Conservation (phyloP, 768 basidiomycete species). For the Russula sp. region DNA sequence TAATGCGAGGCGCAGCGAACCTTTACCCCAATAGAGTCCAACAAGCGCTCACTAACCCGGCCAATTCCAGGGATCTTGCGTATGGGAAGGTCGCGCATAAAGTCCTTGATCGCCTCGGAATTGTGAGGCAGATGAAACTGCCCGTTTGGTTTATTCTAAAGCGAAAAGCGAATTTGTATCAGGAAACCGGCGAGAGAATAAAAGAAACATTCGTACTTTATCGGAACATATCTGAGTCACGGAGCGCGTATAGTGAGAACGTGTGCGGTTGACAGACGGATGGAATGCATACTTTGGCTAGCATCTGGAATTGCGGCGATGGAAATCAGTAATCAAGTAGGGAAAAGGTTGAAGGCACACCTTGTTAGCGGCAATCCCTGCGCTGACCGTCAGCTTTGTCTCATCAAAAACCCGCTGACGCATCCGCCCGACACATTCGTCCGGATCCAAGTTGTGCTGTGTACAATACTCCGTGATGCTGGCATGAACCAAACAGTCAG, state of each 20-base stretch:
- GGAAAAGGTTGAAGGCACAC: conserved; percentile 43
- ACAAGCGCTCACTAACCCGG: conserved; percentile 80
- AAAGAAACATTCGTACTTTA: conserved; percentile 47
- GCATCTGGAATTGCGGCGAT: conserved; percentile 51
- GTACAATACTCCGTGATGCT: conserved; percentile 84
- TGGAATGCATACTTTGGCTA: conserved; percentile 69
- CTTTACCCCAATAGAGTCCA: conserved; percentile 86
- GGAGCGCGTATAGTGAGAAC: not conserved
- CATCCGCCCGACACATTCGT: conserved; percentile 77
- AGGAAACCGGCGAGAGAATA: not conserved
- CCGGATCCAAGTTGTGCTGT: conserved; percentile 59
- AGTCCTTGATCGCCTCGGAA: conserved; percentile 57
- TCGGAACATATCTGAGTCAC: conserved; percentile 80
- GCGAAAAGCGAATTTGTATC: not conserved
- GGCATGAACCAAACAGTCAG: not conserved
- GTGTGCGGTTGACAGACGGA: not conserved
- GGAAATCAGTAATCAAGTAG: conserved; percentile 1
- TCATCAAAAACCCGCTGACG: conserved; percentile 67
- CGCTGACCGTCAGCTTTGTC: conserved; percentile 87
- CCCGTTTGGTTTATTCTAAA: conserved; percentile 90
- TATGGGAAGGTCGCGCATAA: conserved; percentile 80
- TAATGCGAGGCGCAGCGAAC: conserved; percentile 39
- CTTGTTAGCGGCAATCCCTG: conserved; percentile 94
- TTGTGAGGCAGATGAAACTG: conserved; percentile 78
- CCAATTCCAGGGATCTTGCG: conserved; percentile 89